Base-by-base conservation (phyloP, 2,329 filamentous ascomycete species). In the Penicillium fuscoglaucum region DNA sequence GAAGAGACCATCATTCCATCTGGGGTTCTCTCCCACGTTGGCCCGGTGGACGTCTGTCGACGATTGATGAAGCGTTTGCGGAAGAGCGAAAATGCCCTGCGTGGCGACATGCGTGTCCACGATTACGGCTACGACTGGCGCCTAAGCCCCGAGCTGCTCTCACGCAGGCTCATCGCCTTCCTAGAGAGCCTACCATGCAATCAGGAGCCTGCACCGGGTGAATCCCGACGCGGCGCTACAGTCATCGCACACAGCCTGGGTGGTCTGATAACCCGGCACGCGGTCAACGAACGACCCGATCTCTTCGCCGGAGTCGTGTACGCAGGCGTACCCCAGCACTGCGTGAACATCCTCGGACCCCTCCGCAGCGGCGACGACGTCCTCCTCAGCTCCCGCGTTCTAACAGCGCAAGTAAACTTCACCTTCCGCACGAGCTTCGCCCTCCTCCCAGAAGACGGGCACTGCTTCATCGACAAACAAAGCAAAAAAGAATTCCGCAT, bases 91-190 rank as follows among this genome's bases (percentile, higher is more conserved):
- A 96, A 96, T 68, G 86, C 85, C 1, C 83, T 84, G 52, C 82
- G 79, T 4, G 91, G 90, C 8, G 88, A 84, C 61, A 78, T 97
- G 6, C 83, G 91, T 47, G 84, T 96, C 0, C 92, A 92, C 80
- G 89, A 97, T 67, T 98, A 93, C 70, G 92, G 93, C 19, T 98
- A 96, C 68, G 93, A 98, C 75, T 98, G 93, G 93, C 84, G 93
- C 17, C 79, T 97, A 40, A 95, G 90, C 62, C 93, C 93, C 0
- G 84, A 88, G 68, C 79, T 91, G 0, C 82, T 95, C 0, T 92
- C 90, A 3, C 80, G 82, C 46, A 85, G 85, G 60, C 78, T 98
- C n/a, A 84, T 88, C 37, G 76, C 83, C 19, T 96, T 90, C 67
- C 79, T 98, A 15, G 85, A 90, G 69, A 80, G 77, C 2, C 79